These are phyloP conservation scores for Croton laevigatus DNA, from an alignment of 441 rosid genomes.

Conservation along the genomic window DNA sequence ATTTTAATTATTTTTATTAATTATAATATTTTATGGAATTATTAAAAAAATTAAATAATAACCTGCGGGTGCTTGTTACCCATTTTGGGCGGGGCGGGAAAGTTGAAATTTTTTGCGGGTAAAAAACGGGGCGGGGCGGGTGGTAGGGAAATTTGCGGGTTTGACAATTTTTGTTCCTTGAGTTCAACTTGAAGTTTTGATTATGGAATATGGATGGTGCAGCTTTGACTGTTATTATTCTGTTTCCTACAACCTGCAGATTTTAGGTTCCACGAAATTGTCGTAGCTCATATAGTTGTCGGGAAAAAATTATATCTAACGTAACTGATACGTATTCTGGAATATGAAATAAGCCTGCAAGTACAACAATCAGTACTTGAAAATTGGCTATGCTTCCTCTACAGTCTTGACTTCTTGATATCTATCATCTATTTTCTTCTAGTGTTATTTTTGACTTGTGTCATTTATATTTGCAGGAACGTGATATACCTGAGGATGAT, in stretches of 20 bases:
- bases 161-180: background rate
- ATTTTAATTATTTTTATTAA: too few relatives aligned
- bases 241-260: background rate
- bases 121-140: too few relatives aligned
- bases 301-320: background rate
- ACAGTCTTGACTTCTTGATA: background rate
- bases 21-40: too few relatives aligned
- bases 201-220: background rate
- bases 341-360: background rate
- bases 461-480: slow-evolving; percentile 43
- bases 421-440: too few relatives aligned
- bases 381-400: background rate
- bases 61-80: too few relatives aligned
- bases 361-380: too few relatives aligned
- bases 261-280: background rate
- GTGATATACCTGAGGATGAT: slow-evolving; percentile 78
- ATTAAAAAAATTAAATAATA: too few relatives aligned
- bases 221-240: background rate
- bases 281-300: background rate
- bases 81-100: too few relatives aligned
- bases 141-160: too few relatives aligned
- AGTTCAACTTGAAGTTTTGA: background rate
- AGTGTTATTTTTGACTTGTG: background rate
- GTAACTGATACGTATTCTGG: too few relatives aligned
- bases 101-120: too few relatives aligned